phyloP scores from a whole-genome alignment of 2,329 filamentous ascomycete species.

The Cadophora luteo-olivacea region DNA sequence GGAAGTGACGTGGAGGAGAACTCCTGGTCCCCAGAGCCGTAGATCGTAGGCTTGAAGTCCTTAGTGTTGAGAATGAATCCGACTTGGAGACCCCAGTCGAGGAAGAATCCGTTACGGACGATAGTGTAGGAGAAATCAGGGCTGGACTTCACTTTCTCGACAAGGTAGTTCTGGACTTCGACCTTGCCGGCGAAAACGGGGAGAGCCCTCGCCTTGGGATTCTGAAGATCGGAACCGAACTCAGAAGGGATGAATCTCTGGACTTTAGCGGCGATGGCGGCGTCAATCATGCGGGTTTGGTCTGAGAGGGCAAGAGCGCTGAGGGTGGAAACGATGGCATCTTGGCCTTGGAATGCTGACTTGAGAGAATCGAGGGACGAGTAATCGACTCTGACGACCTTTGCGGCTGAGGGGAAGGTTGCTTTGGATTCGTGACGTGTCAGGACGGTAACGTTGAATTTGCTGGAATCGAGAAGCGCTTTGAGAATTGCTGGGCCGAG shows the following conservation, averaged over 20 bases:
- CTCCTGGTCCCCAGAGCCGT: slow-evolving; percentile 56
- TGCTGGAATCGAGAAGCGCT: slow-evolving; percentile 35
- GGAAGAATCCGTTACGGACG: slow-evolving; percentile 60
- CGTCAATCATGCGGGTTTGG: slow-evolving; percentile 61
- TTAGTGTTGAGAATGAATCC: slow-evolving; percentile 52
- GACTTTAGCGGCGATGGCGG: slow-evolving; percentile 52
- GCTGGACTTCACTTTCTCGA: slow-evolving; percentile 47
- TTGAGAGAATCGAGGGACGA: slow-evolving; percentile 50
- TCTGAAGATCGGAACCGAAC: slow-evolving; percentile 53
- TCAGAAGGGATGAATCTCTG: slow-evolving; percentile 63
- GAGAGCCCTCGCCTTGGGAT: slow-evolving; percentile 49
- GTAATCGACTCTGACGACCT: slow-evolving; percentile 54
- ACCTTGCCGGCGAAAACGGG: slow-evolving; percentile 60
- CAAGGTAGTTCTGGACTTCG: slow-evolving; percentile 49
- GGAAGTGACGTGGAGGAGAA: slow-evolving; percentile 57
- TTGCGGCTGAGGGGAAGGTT: slow-evolving; percentile 44
- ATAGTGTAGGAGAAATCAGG: slow-evolving; percentile 59
- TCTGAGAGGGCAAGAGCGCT: slow-evolving; percentile 42
- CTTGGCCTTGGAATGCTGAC: slow-evolving; percentile 59
- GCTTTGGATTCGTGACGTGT: slow-evolving; percentile 47
- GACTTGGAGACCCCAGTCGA: slow-evolving; percentile 59
- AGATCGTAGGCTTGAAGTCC: slow-evolving; percentile 49
- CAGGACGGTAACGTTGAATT: slow-evolving; percentile 57
- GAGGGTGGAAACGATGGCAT: slow-evolving; percentile 62
- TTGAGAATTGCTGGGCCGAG: slow-evolving; percentile 38